A percentile compares a stretch with the other conserved stretches of the same genome.
Conservation (phyloP, 2,329 filamentous ascomycete genomes). For the Aspergillus pseudoviridinutans region DNA sequence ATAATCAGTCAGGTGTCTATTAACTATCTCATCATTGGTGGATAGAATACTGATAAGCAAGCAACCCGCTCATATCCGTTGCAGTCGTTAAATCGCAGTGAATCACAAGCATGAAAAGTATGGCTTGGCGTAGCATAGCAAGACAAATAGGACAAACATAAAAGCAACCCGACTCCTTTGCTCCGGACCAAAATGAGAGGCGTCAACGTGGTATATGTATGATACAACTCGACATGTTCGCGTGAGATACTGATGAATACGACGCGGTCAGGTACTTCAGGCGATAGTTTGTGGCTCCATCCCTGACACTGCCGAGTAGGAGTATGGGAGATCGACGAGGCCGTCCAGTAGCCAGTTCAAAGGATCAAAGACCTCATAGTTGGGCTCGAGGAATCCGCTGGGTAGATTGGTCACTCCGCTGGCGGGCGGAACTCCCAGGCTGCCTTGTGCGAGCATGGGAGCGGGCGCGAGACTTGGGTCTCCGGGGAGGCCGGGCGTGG, state of each 20-base stretch:
- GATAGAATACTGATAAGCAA: neutral
- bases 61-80: neutral
- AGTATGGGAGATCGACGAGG: conserved; percentile 73
- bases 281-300: conserved; percentile 41
- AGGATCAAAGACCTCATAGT: conserved; percentile 86
- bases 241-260: neutral
- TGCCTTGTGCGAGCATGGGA: conserved; percentile 30
- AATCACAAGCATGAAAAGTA: neutral
- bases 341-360: conserved; percentile 92
- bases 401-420: conserved; percentile 26
- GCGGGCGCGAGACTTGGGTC: conserved; percentile 45
- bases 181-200: neutral
- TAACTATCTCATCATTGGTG: neutral
- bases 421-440: conserved; percentile 26
- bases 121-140: neutral
- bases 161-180: conserved; percentile 6
- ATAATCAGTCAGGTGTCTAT: neutral
- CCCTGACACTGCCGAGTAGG: conserved; percentile 53
- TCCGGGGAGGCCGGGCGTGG: conserved; percentile 33
- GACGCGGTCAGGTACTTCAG: neutral
- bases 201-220: conserved; percentile 15
- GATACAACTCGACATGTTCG: conserved; percentile 1
- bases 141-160: neutral
- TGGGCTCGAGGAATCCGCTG: conserved; percentile 60
- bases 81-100: neutral